A percentile compares a stretch with the other conserved stretches of the same genome.
Conservation (phyloP, 176 grass and related monocot genomes). For the Triticum aestivum region IWGSC_CS_RefSeq_v2.1 NC_057806.1:56707021-56707520, state of each 20-base stretch:
- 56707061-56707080: neutral
- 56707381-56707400: neutral
- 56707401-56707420: neutral
- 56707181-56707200: neutral
- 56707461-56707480: neutral
- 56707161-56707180: too few species aligned
- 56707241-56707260: neutral
- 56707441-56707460: neutral
- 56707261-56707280: neutral
- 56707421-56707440: neutral
- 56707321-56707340: neutral
- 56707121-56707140: neutral
- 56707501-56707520: too few species aligned
- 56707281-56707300: neutral
- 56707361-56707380: neutral
- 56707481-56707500: too few species aligned
- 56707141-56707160: neutral
- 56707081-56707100: neutral
- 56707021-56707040: neutral
- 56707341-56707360: neutral
- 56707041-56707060: neutral
- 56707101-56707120: neutral
- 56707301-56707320: neutral
- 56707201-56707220: neutral
- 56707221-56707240: constrained; percentile 21